A percentile compares a stretch with the other conserved stretches of the same genome.
phyloP scores from a whole-genome alignment of 768 basidiomycete species.

The Pisolithus albus region DNA sequence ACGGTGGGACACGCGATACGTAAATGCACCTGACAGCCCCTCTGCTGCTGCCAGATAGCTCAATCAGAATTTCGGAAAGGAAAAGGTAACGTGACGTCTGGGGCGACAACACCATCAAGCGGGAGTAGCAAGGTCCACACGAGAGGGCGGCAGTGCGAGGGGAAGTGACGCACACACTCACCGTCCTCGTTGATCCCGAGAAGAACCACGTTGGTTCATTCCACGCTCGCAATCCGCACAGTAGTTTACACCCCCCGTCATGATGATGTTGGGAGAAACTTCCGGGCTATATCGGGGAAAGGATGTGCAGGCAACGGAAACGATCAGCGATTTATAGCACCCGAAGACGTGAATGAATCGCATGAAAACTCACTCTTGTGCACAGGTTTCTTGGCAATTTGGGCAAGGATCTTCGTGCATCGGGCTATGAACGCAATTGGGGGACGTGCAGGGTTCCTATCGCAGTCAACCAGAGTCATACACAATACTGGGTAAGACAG shows the following conservation, averaged over 20 bases:
- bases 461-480: background rate
- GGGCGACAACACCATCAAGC: too few species aligned
- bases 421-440: background rate
- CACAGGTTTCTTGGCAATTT: conserved; percentile 1
- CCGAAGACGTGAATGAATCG: background rate
- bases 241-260: background rate
- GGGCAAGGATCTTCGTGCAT: conserved; percentile 2
- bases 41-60: too few species aligned
- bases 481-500: background rate
- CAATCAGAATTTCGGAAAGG: too few species aligned
- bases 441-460: conserved; percentile 1
- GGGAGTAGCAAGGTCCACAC: background rate
- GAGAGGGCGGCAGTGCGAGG: background rate
- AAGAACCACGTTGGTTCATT: background rate
- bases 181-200: background rate
- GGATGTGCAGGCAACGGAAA: background rate
- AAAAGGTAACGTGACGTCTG: too few species aligned
- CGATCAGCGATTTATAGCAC: background rate
- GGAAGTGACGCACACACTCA: background rate
- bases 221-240: conserved; percentile 3
- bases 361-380: background rate
- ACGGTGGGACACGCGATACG: too few species aligned
- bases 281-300: background rate
- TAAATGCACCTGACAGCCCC: too few species aligned
- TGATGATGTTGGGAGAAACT: conserved; percentile 1